Conservation (phyloP, 257 asterid genomes). For the Dorcoceras hygrometricum region DNA sequence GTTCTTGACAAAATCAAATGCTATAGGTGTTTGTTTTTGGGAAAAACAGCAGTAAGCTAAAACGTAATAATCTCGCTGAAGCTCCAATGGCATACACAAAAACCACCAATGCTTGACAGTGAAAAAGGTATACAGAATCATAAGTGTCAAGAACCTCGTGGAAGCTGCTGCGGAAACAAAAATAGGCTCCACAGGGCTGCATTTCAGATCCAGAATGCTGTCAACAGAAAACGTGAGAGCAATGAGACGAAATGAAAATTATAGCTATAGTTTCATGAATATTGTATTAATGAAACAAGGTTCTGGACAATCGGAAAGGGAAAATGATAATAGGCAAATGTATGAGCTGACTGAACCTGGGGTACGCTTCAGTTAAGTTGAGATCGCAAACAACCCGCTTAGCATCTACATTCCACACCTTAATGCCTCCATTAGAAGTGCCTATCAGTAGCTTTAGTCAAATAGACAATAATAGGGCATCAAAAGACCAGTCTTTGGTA, state of each 20-base stretch:
- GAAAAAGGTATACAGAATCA: constrained; percentile 15
- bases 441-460: constrained; percentile 92
- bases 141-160: constrained; percentile 48
- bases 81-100: not conserved
- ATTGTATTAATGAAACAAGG: constrained; percentile 22
- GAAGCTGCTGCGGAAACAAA: constrained; percentile 98
- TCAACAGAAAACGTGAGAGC: constrained; percentile 24
- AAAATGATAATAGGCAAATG: constrained; percentile 8
- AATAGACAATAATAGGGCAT: constrained; percentile 35
- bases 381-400: constrained; percentile 97
- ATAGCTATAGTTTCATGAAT: constrained; percentile 12
- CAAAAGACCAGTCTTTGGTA: constrained; percentile 35
- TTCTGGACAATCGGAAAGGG: constrained; percentile 1
- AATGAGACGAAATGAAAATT: constrained; percentile 20
- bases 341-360: constrained; percentile 47
- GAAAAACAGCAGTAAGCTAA: constrained; percentile 4
- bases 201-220: constrained; percentile 95
- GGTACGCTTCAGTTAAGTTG: constrained; percentile 63
- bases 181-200: constrained; percentile 98
- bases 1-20: constrained; percentile 15
- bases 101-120: constrained; percentile 3
- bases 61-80: not conserved
- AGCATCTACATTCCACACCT: constrained; percentile 97
- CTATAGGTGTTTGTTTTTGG: not conserved
- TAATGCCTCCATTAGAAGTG: constrained; percentile 95